These are phyloP conservation scores for Teunomyces barrocoloradensis DNA, from an alignment of 805 yeast species.

Conservation along the genomic window DNA sequence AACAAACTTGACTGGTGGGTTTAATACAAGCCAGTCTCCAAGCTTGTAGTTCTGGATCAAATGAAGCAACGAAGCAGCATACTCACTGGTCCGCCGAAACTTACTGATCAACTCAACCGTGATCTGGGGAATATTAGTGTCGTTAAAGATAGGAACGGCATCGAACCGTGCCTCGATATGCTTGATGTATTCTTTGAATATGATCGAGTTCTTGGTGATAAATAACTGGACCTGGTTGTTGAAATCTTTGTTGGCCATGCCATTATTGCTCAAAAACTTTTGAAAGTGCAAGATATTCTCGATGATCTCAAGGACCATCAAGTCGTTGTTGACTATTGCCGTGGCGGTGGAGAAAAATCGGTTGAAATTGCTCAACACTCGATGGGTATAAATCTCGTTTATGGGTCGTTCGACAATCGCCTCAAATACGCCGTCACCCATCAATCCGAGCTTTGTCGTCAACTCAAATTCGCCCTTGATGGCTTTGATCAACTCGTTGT, in stretches of 20 bases:
- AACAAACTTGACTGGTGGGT: conserved; percentile 51
- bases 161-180: conserved; percentile 53
- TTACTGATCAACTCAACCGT: conserved; percentile 72
- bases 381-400: conserved; percentile 10
- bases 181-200: conserved; percentile 57
- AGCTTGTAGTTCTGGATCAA: conserved; percentile 53
- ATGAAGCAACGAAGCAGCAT: conserved; percentile 47
- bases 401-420: conserved; percentile 9
- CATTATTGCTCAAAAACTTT: conserved; percentile 12
- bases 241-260: conserved; percentile 10
- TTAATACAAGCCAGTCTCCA: conserved; percentile 67
- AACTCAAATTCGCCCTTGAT: conserved; percentile 51
- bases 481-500: conserved; percentile 49
- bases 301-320: conserved; percentile 40
- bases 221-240: conserved; percentile 12
- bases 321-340: conserved; percentile 21
- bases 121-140: conserved; percentile 67
- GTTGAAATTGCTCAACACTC: conserved; percentile 13
- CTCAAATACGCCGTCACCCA: conserved; percentile 5
- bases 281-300: conserved; percentile 37
- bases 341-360: conserved; percentile 12
- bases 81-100: conserved; percentile 63
- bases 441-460: conserved; percentile 1
- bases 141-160: conserved; percentile 54
- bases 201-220: conserved; percentile 21